phyloP scores from a whole-genome alignment of 2,329 filamentous ascomycete genomes.

The Diaporthe helianthi region DNA sequence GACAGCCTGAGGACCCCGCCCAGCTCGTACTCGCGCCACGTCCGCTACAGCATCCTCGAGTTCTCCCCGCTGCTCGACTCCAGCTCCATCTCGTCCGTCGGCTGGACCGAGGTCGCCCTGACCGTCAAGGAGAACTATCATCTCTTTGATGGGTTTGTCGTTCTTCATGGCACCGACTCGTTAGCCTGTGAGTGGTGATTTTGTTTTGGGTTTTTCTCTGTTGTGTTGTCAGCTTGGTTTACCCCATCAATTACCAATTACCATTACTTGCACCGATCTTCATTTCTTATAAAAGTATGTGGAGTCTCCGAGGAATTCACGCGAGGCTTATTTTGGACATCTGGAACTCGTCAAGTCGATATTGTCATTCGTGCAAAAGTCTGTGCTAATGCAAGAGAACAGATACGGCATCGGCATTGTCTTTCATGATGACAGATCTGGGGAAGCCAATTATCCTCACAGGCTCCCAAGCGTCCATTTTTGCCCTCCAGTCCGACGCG shows the following conservation, averaged over 20 bases:
- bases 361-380: background rate
- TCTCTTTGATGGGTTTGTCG: constrained; percentile 88
- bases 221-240: background rate
- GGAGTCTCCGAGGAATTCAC: background rate
- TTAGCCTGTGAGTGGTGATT: constrained; percentile 61
- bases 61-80: constrained; percentile 87
- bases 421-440: constrained; percentile 90
- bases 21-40: constrained; percentile 79
- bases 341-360: background rate
- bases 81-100: constrained; percentile 84
- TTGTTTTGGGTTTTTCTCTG: background rate
- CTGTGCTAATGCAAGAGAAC: background rate
- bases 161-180: constrained; percentile 90
- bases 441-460: constrained; percentile 92
- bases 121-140: constrained; percentile 86
- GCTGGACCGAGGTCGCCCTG: constrained; percentile 84
- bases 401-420: constrained; percentile 84
- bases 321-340: background rate
- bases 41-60: constrained; percentile 85
- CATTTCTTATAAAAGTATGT: background rate
- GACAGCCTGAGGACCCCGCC: constrained; percentile 79
- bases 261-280: background rate
- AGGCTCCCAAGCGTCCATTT: constrained; percentile 83
- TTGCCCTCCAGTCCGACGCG: constrained; percentile 88
- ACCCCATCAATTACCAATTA: too few species aligned